Evolutionary conservation across 164 flowering plant genomes (phyloP).

Genomic region (Santalum album): DNA sequence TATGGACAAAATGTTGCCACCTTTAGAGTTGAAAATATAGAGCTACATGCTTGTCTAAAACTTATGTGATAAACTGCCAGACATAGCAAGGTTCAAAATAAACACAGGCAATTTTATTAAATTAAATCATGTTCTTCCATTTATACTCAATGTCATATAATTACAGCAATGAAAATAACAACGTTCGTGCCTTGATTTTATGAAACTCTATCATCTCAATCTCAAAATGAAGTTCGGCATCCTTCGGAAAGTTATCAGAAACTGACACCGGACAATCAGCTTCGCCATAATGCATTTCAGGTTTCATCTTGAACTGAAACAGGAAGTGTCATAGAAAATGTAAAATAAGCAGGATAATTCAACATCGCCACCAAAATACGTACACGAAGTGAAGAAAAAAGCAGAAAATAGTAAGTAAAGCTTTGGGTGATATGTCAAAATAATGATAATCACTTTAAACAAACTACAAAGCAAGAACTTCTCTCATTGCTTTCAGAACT

Average conservation of each 20-base stretch:
- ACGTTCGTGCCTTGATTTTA: conserved; percentile 68
- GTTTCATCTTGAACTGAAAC: conserved; percentile 84
- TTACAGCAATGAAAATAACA: background rate
- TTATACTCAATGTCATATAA: background rate
- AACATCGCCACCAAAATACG: background rate
- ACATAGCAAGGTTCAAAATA: too few relatives aligned
- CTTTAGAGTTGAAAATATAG: too few relatives aligned
- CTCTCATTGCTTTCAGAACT: too few relatives aligned
- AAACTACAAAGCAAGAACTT: too few relatives aligned
- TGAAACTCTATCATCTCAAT: conserved; percentile 82
- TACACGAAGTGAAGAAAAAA: background rate
- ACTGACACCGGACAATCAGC: conserved; percentile 74
- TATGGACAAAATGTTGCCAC: too few relatives aligned
- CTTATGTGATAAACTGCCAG: too few relatives aligned
- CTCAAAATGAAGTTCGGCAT: conserved; percentile 92
- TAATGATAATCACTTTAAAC: too few relatives aligned
- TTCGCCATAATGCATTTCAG: conserved; percentile 89
- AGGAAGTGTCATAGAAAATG: conserved; percentile 7
- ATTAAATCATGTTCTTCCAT: too few relatives aligned
- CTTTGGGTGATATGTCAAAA: too few relatives aligned
- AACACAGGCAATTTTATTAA: background rate
- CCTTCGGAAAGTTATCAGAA: conserved; percentile 65
- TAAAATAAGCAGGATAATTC: background rate
- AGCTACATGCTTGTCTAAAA: too few relatives aligned
- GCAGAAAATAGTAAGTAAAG: too few relatives aligned